Evolutionary conservation across 441 rosid genomes (phyloP).

Genomic region (Viola pubescens): DNA sequence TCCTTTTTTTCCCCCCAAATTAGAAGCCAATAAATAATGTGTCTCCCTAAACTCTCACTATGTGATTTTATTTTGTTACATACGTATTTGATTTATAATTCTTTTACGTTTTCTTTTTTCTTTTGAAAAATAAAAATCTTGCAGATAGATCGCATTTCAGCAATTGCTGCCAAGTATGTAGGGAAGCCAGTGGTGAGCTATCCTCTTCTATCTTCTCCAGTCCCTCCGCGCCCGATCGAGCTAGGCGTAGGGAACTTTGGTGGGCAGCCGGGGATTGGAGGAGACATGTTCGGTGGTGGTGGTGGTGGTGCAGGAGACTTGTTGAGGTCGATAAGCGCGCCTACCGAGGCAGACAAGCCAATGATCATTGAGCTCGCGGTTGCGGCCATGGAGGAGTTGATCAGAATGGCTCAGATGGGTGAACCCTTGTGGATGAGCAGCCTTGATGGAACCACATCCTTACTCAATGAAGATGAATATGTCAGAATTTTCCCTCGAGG

Average conservation of each 20-base stretch:
- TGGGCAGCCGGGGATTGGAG: constrained; percentile 37
- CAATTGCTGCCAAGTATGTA: constrained; percentile 86
- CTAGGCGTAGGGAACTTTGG: constrained; percentile 55
- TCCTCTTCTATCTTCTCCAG: constrained; percentile 55
- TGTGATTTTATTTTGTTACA: too few relatives aligned
- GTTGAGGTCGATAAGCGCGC: constrained; percentile 49
- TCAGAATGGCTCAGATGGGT: constrained; percentile 57
- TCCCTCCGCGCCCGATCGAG: constrained; percentile 56
- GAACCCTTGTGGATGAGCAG: constrained; percentile 76
- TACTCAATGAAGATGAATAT: constrained; percentile 66
- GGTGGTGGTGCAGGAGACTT: constrained; percentile 51
- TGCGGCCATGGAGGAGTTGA: constrained; percentile 82
- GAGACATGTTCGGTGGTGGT: constrained; percentile 47
- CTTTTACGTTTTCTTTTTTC: neutral
- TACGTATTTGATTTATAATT: too few relatives aligned
- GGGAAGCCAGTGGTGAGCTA: constrained; percentile 77
- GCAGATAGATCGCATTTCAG: constrained; percentile 79
- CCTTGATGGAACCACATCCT: constrained; percentile 34
- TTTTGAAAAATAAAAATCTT: neutral
- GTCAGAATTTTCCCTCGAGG: constrained; percentile 42
- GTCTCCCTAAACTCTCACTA: too few relatives aligned
- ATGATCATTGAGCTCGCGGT: constrained; percentile 69
- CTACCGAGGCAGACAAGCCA: constrained; percentile 60
- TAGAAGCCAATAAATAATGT: too few relatives aligned
- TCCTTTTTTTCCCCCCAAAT: neutral